Base-by-base conservation (phyloP, 768 basidiomycete species). In the Serendipita indica region DNA sequence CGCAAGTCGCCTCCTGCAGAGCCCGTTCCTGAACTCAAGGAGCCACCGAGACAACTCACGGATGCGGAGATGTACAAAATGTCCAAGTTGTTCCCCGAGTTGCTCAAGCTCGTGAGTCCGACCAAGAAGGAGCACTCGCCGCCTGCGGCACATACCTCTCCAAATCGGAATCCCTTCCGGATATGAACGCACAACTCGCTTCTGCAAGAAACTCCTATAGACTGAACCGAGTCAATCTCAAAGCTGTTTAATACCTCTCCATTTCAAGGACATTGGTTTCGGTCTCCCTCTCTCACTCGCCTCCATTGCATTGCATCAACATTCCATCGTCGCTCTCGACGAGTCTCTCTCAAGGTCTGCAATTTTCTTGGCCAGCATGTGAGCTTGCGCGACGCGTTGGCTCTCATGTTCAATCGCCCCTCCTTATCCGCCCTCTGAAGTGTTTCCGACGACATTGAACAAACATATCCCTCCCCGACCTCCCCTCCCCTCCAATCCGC, bases 21-120 rank as follows among this genome's bases (percentile, higher is more conserved):
- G 25, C 49, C 49, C 22, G 49, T 54, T 2, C 49, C 49, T 25
- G 22, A 54, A 18, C 25, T 54, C 22, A 54, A 20, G 30, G 49
- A 54, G 25, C 49, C 49, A 27, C 25, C 49, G 22, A 54, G 49
- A 30, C 49, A 54, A 28, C 30, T 54, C 22, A 54, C 49, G 49
- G 49, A 54, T 30, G 49, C 49, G 4, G 49, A 54, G 49, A 54
- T 54, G 49, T 54, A 54, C 49, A 54, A 54, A 2, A 54, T 54
- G 49, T 54, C 49, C 16, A 54, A 54, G 2, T 18, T 54, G 25
- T 54, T 54, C 49, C 49, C 49, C 7, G 49, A 54, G 49, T 28
- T 54, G 10, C 32, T 54, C 25, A 33, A 27, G 22, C 22, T 54
- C n/a, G 49, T 54, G 16, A 54, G 49, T 18, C 49, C 49, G 25